These are phyloP conservation scores for Vicia sativa DNA, from an alignment of 306 rosid genomes.

Conservation along the genomic window DNA sequence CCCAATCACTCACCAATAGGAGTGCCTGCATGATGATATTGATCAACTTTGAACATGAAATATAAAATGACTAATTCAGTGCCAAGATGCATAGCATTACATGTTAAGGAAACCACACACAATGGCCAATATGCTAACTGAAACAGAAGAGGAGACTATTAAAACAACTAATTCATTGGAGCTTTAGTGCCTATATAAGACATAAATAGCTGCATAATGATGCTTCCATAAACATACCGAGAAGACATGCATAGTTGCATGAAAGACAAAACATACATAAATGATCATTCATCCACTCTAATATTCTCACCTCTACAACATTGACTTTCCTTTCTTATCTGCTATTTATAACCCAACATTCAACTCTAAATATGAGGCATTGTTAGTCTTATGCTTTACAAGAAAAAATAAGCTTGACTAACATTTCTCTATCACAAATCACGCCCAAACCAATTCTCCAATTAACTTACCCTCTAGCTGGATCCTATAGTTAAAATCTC, in stretches of 20 bases:
- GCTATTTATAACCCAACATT: not conserved
- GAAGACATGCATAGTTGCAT: not conserved
- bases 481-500: not conserved
- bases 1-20: slow-evolving; percentile 91
- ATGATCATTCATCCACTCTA: not conserved
- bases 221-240: not conserved
- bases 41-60: slow-evolving; percentile 24
- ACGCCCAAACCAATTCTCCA: slow-evolving; percentile 1
- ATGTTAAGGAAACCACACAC: not conserved
- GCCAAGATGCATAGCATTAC: slow-evolving; percentile 6
- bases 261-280: not conserved
- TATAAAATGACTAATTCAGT: slow-evolving; percentile 7
- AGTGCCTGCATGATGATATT: slow-evolving; percentile 68
- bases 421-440: slow-evolving; percentile 2
- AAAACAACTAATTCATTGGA: not conserved
- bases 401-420: not conserved
- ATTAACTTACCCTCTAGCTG: not conserved
- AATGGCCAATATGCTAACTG: not conserved
- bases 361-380: not conserved
- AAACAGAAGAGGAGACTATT: slow-evolving; percentile 3
- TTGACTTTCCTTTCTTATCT: not conserved
- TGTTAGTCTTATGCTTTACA: not conserved
- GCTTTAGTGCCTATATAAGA: not conserved
- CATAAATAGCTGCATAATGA: slow-evolving; percentile 1
- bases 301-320: not conserved